Evolutionary conservation across 352 stramenopile genomes (phyloP), one percentile per base, ranked within the genome.

Genomic region (Globisporangium iwayamae): DNA sequence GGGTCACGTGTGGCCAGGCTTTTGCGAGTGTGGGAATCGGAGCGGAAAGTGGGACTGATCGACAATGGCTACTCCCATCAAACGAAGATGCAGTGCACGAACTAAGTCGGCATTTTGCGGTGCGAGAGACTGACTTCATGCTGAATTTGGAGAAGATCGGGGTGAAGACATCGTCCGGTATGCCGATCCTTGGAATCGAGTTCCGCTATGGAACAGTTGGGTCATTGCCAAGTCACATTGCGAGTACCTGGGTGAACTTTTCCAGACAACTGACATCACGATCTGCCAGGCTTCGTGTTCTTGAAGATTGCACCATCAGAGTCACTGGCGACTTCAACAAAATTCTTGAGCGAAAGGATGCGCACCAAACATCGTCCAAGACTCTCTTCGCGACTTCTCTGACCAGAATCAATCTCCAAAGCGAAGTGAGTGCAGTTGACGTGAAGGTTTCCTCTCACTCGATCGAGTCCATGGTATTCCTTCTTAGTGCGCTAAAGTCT

Each of bases 111-210:
- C 82, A 78, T 54, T 63, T 85, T 8, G 59, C 63, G 20, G 67
- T 79, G 7, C 68, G 66, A 18, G 73, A 69, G 18, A 53, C 70
- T 34, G 66, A 86, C 54, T 71, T 87, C 58, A 79, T 88, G 68
- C n/a, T 85, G n/a, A 90, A 78, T 61, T 18, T 85, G 6, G 83
- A 92, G 59, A 85, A 83, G 41, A 63, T 92, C 56, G 65, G 62
- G 8, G 53, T 85, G 13, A 77, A 83, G n/a, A 83, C 72, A 0
- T 89, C 80, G 11, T 58, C 71, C 18, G 50, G 73, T 0, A 71
- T 79, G 43, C 67, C 70, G 20, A 52, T 79, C 6, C 58, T 90
- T 30, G 48, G 56, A 22, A 76, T 89, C 25, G 46, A 72, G n/a
- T 82, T 85, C 65, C 71, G 71, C 54, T 75, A 62, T 3, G 70